Evolutionary conservation across 2,329 filamentous ascomycete genomes (phyloP), one percentile per base, ranked within the genome.

Genomic region (Aaosphaeria pasadenensis): DNA sequence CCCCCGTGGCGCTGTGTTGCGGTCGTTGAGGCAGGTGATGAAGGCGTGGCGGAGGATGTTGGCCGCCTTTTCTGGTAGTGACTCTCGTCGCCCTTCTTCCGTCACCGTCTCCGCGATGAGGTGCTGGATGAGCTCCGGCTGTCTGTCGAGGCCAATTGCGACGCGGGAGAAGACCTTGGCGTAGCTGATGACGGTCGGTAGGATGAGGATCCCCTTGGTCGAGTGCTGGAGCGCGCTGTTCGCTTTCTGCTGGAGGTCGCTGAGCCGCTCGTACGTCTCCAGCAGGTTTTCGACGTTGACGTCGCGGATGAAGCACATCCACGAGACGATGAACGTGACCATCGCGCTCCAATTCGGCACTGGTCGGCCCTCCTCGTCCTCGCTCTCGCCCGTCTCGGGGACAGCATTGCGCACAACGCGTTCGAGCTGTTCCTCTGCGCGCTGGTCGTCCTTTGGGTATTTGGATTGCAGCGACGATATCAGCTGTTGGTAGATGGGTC

Each of bases 31-130:
- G 55, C 92, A 96, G 36, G 89, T 90, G 7, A 89, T 94, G 64
- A 96, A 96, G 24, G 91, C 90, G 65, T 91, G 88, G 52, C 95
- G 87, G 50, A 96, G 88, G 44, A 89, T 87, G 63, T 96, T 92
- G 13, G 90, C 91, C 2, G 91, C 91, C 29, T 86, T 84, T 68
- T 96, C 92, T 7, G 92, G 89, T 38, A 96, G 80, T 1, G 90
- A 91, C 57, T 88, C 83, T 57, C 85, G 82, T 45, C 87, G 84
- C 29, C 86, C 84, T 28, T 84, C 86, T 46, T 82, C 79, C 33
- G 80, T 80, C 6, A 77, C 77, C 11, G 81, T 59, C 47, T 63
- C 64, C 46, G 67, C 68, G 39, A 74, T 59, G n/a, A 91, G 74
- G 58, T 84, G 80, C 35, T 83, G 80, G 43, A 88, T 86, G 41